Evolutionary conservation across 2,329 filamentous ascomycete species (phyloP).

Genomic region (Botrytis cinerea): DNA sequence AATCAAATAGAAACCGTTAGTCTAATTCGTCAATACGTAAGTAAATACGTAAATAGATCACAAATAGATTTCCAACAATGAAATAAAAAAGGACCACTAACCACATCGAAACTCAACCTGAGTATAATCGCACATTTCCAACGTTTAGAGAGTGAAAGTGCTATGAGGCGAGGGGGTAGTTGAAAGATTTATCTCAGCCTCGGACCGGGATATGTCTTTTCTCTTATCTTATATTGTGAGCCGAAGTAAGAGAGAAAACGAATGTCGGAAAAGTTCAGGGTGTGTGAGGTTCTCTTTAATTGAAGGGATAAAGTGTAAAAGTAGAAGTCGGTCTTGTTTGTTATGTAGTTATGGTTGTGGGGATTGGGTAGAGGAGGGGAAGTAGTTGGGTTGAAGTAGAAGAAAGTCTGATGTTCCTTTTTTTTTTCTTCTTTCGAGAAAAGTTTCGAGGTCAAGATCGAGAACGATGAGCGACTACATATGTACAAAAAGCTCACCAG

Average conservation of each 20-base stretch:
- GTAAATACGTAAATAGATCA: neutral
- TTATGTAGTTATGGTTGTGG: neutral
- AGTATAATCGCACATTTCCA: constrained; percentile 58
- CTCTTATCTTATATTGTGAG: constrained; percentile 7
- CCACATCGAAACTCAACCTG: constrained; percentile 57
- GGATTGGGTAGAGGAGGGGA: constrained; percentile 2
- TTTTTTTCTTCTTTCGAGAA: constrained; percentile 8
- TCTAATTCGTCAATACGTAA: constrained; percentile 2
- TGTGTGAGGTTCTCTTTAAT: neutral
- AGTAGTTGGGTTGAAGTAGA: constrained; percentile 24
- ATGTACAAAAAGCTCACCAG: constrained; percentile 31
- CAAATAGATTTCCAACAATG: neutral
- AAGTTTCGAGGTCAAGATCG: constrained; percentile 4
- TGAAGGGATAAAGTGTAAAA: neutral
- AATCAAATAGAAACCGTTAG: constrained; percentile 2
- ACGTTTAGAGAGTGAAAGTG: neutral
- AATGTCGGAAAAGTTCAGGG: neutral
- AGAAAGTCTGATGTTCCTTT: constrained; percentile 12
- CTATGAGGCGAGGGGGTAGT: neutral
- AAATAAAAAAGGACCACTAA: constrained; percentile 11
- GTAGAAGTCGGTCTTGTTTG: neutral
- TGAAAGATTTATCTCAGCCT: constrained; percentile 17
- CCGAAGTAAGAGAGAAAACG: constrained; percentile 3
- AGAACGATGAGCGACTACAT: constrained; percentile 32
- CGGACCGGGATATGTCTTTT: constrained; percentile 15